A percentile compares a stretch with the other conserved stretches of the same genome.
Conservation (phyloP, 768 basidiomycete species). For the Hemileccinum rubropunctum region DNA sequence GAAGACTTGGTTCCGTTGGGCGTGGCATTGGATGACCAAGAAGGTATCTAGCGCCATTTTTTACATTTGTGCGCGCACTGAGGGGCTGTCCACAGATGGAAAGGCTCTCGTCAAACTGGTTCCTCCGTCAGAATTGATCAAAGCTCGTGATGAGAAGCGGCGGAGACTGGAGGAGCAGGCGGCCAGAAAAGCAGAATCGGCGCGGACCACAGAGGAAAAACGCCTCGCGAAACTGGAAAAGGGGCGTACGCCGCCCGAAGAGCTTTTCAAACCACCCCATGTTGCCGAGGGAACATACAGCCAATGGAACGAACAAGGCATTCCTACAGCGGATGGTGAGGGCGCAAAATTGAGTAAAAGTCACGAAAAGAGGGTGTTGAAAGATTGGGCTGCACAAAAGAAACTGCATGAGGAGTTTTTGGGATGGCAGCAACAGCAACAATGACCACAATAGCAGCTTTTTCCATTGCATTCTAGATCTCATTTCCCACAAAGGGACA, state of each 20-base stretch:
- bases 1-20: constrained; percentile 89
- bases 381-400: constrained; percentile 69
- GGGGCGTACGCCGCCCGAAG: constrained; percentile 68
- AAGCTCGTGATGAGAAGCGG: constrained; percentile 85
- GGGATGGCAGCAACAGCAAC: constrained; percentile 37
- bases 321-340: constrained; percentile 81
- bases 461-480: background rate
- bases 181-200: constrained; percentile 71
- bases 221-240: constrained; percentile 80
- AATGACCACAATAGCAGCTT: background rate
- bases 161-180: constrained; percentile 71
- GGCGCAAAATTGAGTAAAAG: constrained; percentile 87
- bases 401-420: constrained; percentile 81
- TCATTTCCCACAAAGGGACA: background rate
- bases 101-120: constrained; percentile 93
- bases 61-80: background rate
- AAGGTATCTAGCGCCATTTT: constrained; percentile 50
- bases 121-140: constrained; percentile 75
- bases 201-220: constrained; percentile 63
- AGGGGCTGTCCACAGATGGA: constrained; percentile 57
- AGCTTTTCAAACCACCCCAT: constrained; percentile 84
- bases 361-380: constrained; percentile 70
- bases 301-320: constrained; percentile 80
- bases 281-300: constrained; percentile 69
- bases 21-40: constrained; percentile 94